Evolutionary conservation across 352 stramenopile species (phyloP).

Genomic region (Aphanomyces euteiches): DNA sequence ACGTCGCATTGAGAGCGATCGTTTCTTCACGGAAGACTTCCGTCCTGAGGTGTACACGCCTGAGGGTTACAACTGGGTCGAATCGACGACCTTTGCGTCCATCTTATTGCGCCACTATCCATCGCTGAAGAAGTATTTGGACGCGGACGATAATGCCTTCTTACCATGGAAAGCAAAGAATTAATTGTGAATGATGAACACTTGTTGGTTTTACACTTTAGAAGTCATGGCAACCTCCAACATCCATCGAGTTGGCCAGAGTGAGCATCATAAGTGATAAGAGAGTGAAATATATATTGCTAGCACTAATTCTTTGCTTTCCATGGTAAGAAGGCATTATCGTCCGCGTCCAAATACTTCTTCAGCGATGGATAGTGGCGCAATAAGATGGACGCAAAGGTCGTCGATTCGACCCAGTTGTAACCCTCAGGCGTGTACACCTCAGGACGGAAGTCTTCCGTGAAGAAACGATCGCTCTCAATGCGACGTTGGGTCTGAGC

Average conservation of each 20-base stretch:
- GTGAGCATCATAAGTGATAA: no score
- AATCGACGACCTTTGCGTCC: not conserved
- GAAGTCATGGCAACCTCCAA: no score
- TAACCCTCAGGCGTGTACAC: not conserved
- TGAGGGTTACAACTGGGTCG: not conserved
- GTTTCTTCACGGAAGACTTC: not conserved
- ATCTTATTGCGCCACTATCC: not conserved
- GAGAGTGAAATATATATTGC: no score
- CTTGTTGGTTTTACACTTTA: no score
- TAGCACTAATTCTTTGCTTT: not conserved
- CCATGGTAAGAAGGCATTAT: not conserved
- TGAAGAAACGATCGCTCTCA: constrained; percentile 1
- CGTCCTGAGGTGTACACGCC: not conserved
- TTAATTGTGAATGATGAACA: no score
- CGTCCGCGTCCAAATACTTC: not conserved
- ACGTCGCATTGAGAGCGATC: not conserved
- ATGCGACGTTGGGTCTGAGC: not conserved
- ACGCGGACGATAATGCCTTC: not conserved
- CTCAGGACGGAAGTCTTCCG: not conserved
- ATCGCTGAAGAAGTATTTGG: not conserved
- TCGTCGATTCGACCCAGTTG: not conserved
- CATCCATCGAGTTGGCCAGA: no score
- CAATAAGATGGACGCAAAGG: not conserved
- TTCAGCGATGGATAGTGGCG: not conserved
- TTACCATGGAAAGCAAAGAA: not conserved